Evolutionary conservation across 352 stramenopile genomes (phyloP), one percentile per base, ranked within the genome.

Genomic region (Phytophthora nicotianae): DNA sequence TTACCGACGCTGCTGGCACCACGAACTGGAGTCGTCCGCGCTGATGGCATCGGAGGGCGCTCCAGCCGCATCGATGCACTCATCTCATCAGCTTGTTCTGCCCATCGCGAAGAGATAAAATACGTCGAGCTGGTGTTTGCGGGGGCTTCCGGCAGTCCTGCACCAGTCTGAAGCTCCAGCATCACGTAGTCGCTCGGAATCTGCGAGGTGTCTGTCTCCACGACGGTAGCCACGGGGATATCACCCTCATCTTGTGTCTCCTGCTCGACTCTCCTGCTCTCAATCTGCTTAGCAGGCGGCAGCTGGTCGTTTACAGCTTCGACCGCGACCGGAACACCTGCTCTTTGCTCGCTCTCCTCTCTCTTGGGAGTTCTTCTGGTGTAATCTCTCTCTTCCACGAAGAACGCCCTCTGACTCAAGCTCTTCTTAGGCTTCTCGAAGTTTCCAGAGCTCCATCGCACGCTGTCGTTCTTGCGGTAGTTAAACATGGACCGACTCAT

Each of bases 71-170:
- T 84, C 2, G 85, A 91, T 14, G 79, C 79, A 53, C 79, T 86
- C 75, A 94, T 83, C 49, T 91, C 86, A 9, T 92, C 86, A 0
- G 86, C 81, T 49, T 94, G 80, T 26, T 90, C 68, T 35, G 89
- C 79, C 86, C 86, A 94, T 26, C 72, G 83, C 26, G 86, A 88
- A 5, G 86, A 92, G 50, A 94, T 88, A 59, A 94, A 94, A 58
- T 88, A 94, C 23, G 80, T 90, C 24, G 85, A 91, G 42, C 70
- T 78, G 4, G 62, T 23, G 29, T 43, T 70, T 4, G 69, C 64
- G 8, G 62, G 52, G 3, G 61, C 53, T 48, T 82, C 77, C 19
- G 68, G 68, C 2, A 92, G 55, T 3, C 82, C 85, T 0, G 80
- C 79, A 16, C 81, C 79, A 19, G 85, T 81, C 58, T 91, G 81